phyloP scores from a whole-genome alignment of 192 early-diverging fungal genomes.

The Podochytrium sp. region DNA sequence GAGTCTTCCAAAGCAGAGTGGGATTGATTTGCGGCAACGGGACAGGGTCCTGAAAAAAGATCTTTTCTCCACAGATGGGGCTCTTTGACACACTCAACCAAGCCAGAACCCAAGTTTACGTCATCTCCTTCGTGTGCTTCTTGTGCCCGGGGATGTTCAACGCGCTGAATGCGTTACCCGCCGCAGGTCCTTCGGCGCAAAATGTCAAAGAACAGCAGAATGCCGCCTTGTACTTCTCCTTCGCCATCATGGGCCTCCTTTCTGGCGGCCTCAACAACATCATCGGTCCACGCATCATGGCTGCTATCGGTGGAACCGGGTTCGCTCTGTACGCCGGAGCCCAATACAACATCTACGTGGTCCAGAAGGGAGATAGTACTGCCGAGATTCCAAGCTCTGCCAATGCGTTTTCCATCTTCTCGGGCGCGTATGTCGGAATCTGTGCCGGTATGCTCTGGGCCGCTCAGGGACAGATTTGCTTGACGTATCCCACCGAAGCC shows the following conservation, averaged over 20 bases:
- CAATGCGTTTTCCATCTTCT: too few relatives aligned
- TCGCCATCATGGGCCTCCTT: constrained; percentile 73
- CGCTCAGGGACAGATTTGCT: constrained; percentile 61
- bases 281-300: constrained; percentile 71
- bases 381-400: constrained; percentile 73
- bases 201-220: constrained; percentile 61
- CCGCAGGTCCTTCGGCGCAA: constrained; percentile 56
- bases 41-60: too few relatives aligned
- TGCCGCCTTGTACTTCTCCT: constrained; percentile 77
- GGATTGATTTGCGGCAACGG: too few relatives aligned
- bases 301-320: constrained; percentile 32
- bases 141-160: too few relatives aligned
- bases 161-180: constrained; percentile 39
- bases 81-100: constrained; percentile 11
- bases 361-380: constrained; percentile 59
- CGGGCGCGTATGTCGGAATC: too few relatives aligned
- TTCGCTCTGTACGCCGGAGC: constrained; percentile 68
- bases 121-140: too few relatives aligned
- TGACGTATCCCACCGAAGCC: constrained; percentile 75
- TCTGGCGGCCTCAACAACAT: constrained; percentile 78
- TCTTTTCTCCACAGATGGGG: neutral
- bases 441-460: too few relatives aligned
- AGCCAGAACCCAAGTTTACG: too few relatives aligned
- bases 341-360: too few relatives aligned
- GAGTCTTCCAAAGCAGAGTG: too few relatives aligned